Evolutionary conservation across 176 grass and related monocot genomes (phyloP), one percentile per base, ranked within the genome.

Genomic region (Rhynchospora breviuscula): DNA sequence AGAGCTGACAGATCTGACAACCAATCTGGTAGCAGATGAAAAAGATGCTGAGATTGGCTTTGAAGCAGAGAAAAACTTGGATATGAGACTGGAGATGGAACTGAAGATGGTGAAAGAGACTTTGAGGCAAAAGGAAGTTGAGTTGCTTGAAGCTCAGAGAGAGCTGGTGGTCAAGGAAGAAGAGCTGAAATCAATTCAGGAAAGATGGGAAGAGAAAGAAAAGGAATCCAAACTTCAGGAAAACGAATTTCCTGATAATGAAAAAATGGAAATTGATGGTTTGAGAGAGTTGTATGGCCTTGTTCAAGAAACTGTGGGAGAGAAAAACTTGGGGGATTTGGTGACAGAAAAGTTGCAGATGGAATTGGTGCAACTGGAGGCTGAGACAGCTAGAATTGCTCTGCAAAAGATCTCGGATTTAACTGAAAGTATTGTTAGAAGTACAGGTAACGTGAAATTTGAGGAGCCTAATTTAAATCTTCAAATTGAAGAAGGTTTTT

Each of bases 1-100:
- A 85, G 57, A 76, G 63, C 83, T 88, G 46, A 74, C 60, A 1
- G 63, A 80, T 61, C 52, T 88, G n/a, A 88, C 87, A 45, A 79
- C 53, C 40, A 79, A 58, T 14, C 45, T 74, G 18, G n/a, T 13
- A 49, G n/a, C 10, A 12, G 22, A 51, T 48, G 46, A 74, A 74
- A 45, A 74, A 74, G 9, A 51, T 49, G 12, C 69, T 23, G 69
- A 74, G 69, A 74, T 74, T 74, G 45, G 18, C 45, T 13, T 22
- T 51, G 9, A 74, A 48, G 10, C 35, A 48, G 79, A 49, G 14
- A 23, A 7, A 61, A 14, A 62, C 63, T 46, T 81, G 79, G 4
- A 64, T 18, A 48, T 59, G 49, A 15, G 9, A 81, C 14, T 81
- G 79, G 59, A 63, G 31, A 64, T n/a, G 33, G 33, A 63, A 81